Evolutionary conservation across 768 basidiomycete genomes (phyloP), one percentile per base, ranked within the genome.

Genomic region (Pleurotus djamor): DNA sequence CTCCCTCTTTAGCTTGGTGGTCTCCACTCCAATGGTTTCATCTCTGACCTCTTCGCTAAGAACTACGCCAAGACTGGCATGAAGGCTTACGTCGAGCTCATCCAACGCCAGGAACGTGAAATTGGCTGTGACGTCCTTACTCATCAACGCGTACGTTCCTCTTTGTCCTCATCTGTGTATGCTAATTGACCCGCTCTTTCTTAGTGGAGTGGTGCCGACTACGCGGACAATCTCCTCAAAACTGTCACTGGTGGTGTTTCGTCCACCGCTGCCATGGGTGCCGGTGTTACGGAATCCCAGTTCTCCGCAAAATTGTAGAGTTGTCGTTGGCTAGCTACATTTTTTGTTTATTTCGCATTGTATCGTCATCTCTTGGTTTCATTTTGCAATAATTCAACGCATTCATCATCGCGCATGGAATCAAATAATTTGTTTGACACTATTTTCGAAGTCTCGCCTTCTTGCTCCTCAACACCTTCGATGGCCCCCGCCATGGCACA

Each of bases 231-330:
- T 63, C 73, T 96, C 57, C 83, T 97, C 75, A 95, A 94, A 84
- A 96, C 96, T 5, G 93, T 98, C 58, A 99, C 97, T 37, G 97
- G 97, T 28, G 97, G 97, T 60, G 84, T 99, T 61, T 96, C 94
- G 38, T 95, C 94, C 50, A 98, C 96, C 8, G 85, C 96, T n/a
- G 96, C 97, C n/a, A 98, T 98, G 96, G 97, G 96, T 52, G 87
- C 87, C 65, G 96, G 96, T 58, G 94, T 96, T 34, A 97, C 95
- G 0, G 95, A 97, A 76, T 74, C 87, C 38, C 95, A 96, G 72
- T 97, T 96, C 75, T 67, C 65, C 61, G 50, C 75, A 36, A 84
- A 79, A 66, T 66, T 84, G 62, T 84, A 65, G 76, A 51, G 52
- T 14, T 3, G 34, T 9, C 6, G n/a, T 32, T 10, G 9, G 9